A percentile compares a stretch with the other conserved stretches of the same genome.
Conservation (phyloP, 2,329 filamentous ascomycete genomes). For the Emmonsiellopsis sp. region DNA sequence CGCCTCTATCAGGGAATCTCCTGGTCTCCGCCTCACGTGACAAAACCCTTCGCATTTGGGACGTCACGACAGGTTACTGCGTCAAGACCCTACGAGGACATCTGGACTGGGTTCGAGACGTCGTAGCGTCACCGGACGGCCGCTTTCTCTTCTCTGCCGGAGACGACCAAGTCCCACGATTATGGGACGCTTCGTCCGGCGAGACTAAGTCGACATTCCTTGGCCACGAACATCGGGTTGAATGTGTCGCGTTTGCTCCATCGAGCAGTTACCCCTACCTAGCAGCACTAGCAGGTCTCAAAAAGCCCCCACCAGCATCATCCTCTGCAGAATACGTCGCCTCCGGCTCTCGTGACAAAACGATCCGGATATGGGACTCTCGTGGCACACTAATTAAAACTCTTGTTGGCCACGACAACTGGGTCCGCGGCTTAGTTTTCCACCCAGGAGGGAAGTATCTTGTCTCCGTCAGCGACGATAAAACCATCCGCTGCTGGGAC, state of each 20-base stretch:
- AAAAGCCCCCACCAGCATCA: constrained; percentile 65
- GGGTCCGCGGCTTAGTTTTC: constrained; percentile 78
- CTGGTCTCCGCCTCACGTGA: constrained; percentile 81
- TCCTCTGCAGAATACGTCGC: constrained; percentile 82
- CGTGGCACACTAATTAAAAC: constrained; percentile 79
- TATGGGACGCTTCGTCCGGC: constrained; percentile 73
- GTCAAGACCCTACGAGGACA: constrained; percentile 84
- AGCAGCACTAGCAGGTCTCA: constrained; percentile 67
- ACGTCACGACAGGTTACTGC: constrained; percentile 86
- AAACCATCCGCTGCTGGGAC: constrained; percentile 90
- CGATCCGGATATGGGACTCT: constrained; percentile 80
- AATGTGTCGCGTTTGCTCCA: constrained; percentile 82
- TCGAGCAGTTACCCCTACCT: constrained; percentile 69
- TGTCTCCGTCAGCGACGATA: constrained; percentile 78
- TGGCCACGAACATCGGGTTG: constrained; percentile 77
- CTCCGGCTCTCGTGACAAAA: constrained; percentile 82
- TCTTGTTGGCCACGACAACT: constrained; percentile 83
- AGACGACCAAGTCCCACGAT: constrained; percentile 68
- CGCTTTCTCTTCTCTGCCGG: constrained; percentile 74
- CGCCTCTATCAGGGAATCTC: constrained; percentile 71
- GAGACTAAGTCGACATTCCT: constrained; percentile 73
- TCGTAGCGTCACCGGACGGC: constrained; percentile 73
- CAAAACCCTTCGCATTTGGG: constrained; percentile 80
- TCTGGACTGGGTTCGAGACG: constrained; percentile 82
- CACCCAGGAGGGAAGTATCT: constrained; percentile 90